Base-by-base conservation (phyloP, 1,284 basidiomycete genomes). In the Moesziomyces sp. region DNA sequence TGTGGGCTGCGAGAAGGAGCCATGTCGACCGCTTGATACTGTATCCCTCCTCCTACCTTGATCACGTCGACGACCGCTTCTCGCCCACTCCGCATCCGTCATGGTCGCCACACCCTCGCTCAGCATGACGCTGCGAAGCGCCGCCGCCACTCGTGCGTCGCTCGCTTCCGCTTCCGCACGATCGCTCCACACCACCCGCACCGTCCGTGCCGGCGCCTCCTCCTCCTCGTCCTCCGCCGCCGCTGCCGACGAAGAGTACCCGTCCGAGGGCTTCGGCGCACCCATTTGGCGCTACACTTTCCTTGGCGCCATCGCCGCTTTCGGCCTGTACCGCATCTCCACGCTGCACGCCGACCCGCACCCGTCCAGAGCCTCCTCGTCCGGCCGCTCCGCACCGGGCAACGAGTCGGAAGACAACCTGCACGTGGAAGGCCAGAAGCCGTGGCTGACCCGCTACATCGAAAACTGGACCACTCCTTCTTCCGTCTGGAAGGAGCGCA, bases 381-480 rank as follows among this genome's bases (percentile, higher is more conserved):
- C 72, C 18, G 74, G 69, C 46, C 61, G 53, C 44, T 65, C 72
- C 16, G 69, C 73, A 57, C 77, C 75, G 35, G 68, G 64, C 59
- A 75, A 77, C 68, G 62, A 77, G 54, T 64, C 64, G 19, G 75
- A 73, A 55, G 69, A 80, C 60, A 65, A 77, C 54, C 38, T 62
- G 13, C 65, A 77, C 53, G 44, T 44, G 30, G 67, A 74, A 16
- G 70, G 46, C 40, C 58, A 76, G n/a, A 58, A 61, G 56, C 79
- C 79, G n/a, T 80, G 77, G 63, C 63, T 81, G 24, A 81, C 79
- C n/a, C 59, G 76, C 18, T 81, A 81, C 65, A 78, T 81, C 13
- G 62, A 76, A 51, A 52, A 76, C 58, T 78, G 73, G 66, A 55
- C 69, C 38, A 74, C 79, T 7, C 65, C 76, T 4, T 38, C 67